phyloP scores from a whole-genome alignment of 768 basidiomycete species.

The Podaxis carcinomalis region DNA sequence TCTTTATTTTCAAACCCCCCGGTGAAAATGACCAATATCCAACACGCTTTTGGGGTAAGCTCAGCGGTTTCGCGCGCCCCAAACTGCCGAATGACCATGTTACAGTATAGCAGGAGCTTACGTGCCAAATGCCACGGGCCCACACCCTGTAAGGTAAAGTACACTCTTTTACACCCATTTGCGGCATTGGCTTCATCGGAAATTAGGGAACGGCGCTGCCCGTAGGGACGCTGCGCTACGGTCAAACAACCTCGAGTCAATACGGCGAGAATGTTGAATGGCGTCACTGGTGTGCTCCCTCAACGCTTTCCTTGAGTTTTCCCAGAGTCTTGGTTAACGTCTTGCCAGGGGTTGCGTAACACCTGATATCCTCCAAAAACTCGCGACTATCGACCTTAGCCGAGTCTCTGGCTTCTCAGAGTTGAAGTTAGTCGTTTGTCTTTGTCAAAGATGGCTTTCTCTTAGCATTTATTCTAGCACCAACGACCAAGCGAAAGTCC shows the following conservation, averaged over 20 bases:
- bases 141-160: conserved; percentile 45
- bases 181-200: not conserved
- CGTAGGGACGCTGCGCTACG: conserved; percentile 65
- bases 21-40: conserved; percentile 3
- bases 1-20: not conserved
- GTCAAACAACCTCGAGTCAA: conserved; percentile 36
- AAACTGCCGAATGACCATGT: not conserved
- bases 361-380: conserved; percentile 43
- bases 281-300: conserved; percentile 62
- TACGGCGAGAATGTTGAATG: conserved; percentile 68
- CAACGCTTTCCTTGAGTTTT: not conserved
- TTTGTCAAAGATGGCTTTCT: not conserved
- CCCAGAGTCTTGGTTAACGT: not conserved
- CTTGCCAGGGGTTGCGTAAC: conserved; percentile 67
- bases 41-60: conserved; percentile 11
- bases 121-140: conserved; percentile 68
- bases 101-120: conserved; percentile 68
- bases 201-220: conserved; percentile 40
- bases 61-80: not conserved
- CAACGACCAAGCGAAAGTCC: conserved; percentile 62
- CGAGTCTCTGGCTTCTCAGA: conserved; percentile 45
- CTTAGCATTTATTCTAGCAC: conserved; percentile 27
- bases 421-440: conserved; percentile 38
- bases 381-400: conserved; percentile 41
- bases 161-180: not conserved